A percentile compares a stretch with the other conserved stretches of the same genome.
Evolutionary conservation across 106 monocot species (phyloP).

Genomic region (Triglochin maritima): DNA sequence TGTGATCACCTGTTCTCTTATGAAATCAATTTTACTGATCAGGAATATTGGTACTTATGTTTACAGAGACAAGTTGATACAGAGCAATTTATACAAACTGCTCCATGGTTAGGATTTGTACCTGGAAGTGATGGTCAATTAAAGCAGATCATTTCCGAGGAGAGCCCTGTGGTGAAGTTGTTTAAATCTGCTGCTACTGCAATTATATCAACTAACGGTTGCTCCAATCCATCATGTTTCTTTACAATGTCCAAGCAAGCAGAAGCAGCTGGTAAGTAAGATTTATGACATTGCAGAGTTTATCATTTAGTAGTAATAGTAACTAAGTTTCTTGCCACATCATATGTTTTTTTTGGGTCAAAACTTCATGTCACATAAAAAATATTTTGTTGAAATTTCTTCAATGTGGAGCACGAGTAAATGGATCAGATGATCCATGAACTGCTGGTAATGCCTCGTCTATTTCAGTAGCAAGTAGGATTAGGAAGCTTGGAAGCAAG

Average conservation of each 20-base stretch:
- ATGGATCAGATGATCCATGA: no score
- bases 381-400: no score
- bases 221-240: constrained; percentile 53
- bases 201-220: constrained; percentile 39
- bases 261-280: constrained; percentile 87
- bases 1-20: no score
- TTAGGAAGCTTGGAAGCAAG: no score
- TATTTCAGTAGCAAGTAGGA: no score
- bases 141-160: constrained; percentile 33
- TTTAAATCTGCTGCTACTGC: constrained; percentile 46
- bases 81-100: constrained; percentile 77
- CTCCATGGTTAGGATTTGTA: constrained; percentile 72
- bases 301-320: neutral
- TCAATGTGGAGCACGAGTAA: no score
- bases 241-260: constrained; percentile 82
- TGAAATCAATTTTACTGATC: no score
- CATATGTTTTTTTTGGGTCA: no score
- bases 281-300: neutral
- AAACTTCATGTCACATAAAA: no score
- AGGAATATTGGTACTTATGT: no score
- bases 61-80: constrained; percentile 71
- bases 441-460: no score
- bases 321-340: no score
- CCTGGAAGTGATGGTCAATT: constrained; percentile 65
- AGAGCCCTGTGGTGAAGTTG: constrained; percentile 55